Evolutionary conservation across 2,329 filamentous ascomycete genomes (phyloP).

Genomic region (Penicillium sp.): DNA sequence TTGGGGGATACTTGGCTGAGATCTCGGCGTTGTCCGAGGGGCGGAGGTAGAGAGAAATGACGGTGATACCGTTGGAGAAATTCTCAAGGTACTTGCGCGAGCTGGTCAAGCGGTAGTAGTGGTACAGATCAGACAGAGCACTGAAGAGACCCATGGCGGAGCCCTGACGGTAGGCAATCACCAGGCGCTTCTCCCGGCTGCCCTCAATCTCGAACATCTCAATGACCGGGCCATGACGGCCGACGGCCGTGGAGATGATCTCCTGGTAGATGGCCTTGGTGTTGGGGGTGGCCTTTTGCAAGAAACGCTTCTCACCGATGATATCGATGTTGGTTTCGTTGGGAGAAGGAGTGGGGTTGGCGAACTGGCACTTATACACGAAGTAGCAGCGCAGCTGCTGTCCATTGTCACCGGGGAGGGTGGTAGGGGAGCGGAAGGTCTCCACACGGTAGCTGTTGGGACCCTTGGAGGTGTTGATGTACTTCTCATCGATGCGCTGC

Average conservation of each 20-base stretch:
- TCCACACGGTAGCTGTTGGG: constrained; percentile 85
- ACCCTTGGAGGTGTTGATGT: constrained; percentile 74
- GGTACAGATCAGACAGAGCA: constrained; percentile 90
- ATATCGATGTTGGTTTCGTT: constrained; percentile 86
- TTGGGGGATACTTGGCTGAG: constrained; percentile 64
- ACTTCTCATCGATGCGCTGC: constrained; percentile 89
- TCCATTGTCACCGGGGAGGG: constrained; percentile 70
- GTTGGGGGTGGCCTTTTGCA: constrained; percentile 93
- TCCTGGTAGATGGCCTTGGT: constrained; percentile 95
- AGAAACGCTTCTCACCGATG: constrained; percentile 89
- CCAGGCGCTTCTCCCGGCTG: constrained; percentile 85
- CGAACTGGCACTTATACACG: constrained; percentile 94
- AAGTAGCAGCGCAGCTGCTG: constrained; percentile 96
- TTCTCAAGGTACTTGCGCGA: constrained; percentile 98
- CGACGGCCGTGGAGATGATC: constrained; percentile 81
- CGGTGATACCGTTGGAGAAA: constrained; percentile 96
- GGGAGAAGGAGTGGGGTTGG: constrained; percentile 66
- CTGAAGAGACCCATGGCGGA: constrained; percentile 93
- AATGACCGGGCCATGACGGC: constrained; percentile 87
- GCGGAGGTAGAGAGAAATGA: constrained; percentile 92
- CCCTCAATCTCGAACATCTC: constrained; percentile 96
- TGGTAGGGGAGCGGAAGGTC: constrained; percentile 89
- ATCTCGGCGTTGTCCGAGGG: constrained; percentile 62
- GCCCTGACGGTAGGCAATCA: constrained; percentile 90
- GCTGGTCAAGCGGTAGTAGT: constrained; percentile 96